phyloP scores from a whole-genome alignment of 306 rosid genomes.

The Castanea mollissima region DNA sequence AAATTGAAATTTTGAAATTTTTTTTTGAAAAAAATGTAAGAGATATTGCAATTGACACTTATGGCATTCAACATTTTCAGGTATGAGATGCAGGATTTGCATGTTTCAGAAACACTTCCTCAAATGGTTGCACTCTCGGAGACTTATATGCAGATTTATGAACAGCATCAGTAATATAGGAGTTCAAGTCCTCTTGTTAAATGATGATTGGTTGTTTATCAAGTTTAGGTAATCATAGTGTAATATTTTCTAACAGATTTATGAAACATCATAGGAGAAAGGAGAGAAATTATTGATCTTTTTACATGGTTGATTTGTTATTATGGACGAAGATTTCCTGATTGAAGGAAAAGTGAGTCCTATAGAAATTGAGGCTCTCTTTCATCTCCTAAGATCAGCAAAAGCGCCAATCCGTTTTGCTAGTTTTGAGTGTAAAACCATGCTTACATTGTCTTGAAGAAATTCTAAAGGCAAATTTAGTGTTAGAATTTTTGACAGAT shows the following conservation, averaged over 20 bases:
- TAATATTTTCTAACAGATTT: neutral
- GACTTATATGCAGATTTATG: slow-evolving; percentile 94
- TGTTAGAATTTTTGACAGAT: neutral
- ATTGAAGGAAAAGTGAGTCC: neutral
- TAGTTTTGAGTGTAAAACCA: neutral
- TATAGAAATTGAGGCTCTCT: neutral
- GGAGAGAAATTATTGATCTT: neutral
- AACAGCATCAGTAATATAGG: slow-evolving; percentile 64
- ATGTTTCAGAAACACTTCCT: slow-evolving; percentile 89
- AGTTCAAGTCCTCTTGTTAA: neutral
- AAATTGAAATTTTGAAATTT: neutral
- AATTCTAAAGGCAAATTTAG: neutral
- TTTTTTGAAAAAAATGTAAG: neutral
- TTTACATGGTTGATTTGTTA: neutral
- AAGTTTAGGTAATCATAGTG: neutral
- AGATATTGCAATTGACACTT: slow-evolving; percentile 16
- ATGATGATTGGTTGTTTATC: neutral
- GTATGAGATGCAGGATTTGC: slow-evolving; percentile 98
- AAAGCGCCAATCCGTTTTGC: neutral
- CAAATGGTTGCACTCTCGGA: slow-evolving; percentile 97
- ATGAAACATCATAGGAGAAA: neutral
- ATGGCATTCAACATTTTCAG: slow-evolving; percentile 30
- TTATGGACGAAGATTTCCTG: neutral
- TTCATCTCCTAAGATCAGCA: neutral
- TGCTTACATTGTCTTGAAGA: neutral